These are phyloP conservation scores for Senna tora DNA, from an alignment of 306 rosid species.

Conservation along the genomic window DNA sequence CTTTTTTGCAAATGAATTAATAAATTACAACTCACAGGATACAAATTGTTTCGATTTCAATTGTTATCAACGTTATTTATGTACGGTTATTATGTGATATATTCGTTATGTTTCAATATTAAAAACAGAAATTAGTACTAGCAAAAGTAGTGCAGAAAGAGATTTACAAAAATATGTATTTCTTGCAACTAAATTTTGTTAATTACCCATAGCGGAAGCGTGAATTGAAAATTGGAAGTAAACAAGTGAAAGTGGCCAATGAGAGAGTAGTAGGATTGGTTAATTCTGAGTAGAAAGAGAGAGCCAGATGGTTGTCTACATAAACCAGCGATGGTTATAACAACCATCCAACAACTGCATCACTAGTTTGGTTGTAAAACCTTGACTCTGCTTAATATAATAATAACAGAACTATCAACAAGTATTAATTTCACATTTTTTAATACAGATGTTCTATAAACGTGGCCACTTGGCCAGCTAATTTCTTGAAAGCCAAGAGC, in stretches of 20 bases:
- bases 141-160: too few species aligned
- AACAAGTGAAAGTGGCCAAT: background rate
- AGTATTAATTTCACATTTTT: constrained; percentile 27
- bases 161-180: background rate
- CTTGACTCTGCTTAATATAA: constrained; percentile 50
- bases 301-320: constrained; percentile 48
- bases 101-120: too few species aligned
- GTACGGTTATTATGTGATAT: too few species aligned
- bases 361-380: constrained; percentile 45
- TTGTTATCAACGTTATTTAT: too few species aligned
- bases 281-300: constrained; percentile 34
- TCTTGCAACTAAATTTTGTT: background rate
- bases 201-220: constrained; percentile 3
- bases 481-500: constrained; percentile 37
- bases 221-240: constrained; percentile 26
- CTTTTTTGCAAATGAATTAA: background rate
- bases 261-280: background rate
- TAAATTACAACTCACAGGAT: background rate
- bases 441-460: constrained; percentile 36
- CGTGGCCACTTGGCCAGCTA: constrained; percentile 82
- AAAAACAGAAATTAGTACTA: too few species aligned
- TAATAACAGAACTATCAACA: constrained; percentile 20
- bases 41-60: too few species aligned
- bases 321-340: constrained; percentile 47
- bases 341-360: constrained; percentile 75